Evolutionary conservation across 1,139 yeast species (phyloP).

Genomic region (Hanseniaspora sp.): DNA sequence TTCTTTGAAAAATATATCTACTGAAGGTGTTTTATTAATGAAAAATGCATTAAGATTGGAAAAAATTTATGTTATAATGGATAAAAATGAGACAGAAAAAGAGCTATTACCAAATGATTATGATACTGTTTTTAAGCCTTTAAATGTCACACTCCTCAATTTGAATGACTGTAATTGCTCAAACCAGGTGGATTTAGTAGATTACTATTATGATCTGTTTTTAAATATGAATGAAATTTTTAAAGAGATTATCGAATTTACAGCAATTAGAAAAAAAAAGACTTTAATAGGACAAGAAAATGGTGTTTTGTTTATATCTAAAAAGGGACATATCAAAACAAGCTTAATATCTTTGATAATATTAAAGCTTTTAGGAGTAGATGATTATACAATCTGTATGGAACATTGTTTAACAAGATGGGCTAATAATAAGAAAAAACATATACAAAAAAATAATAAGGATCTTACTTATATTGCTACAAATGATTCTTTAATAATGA

Average conservation of each 20-base stretch:
- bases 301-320: conserved; percentile 2
- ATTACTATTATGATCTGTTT: background rate
- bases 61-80: background rate
- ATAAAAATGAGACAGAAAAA: background rate
- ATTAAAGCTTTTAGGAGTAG: conserved; percentile 53
- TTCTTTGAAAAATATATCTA: conserved; percentile 41
- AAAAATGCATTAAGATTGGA: conserved; percentile 15
- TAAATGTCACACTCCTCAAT: too few species aligned
- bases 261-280: background rate
- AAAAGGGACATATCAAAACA: conserved; percentile 43
- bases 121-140: conserved; percentile 1
- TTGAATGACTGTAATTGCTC: too few species aligned
- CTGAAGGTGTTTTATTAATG: conserved; percentile 20
- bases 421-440: conserved; percentile 31
- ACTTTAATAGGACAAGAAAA: conserved; percentile 4
- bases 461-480: conserved; percentile 46
- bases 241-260: background rate
- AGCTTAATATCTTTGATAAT: conserved; percentile 64
- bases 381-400: conserved; percentile 50
- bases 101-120: background rate
- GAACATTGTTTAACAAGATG: conserved; percentile 65
- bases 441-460: conserved; percentile 31
- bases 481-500: conserved; percentile 63
- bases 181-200: too few species aligned
- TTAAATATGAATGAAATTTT: background rate